phyloP scores from a whole-genome alignment of 352 stramenopile genomes.

The Phytophthora agathidicida region DNA sequence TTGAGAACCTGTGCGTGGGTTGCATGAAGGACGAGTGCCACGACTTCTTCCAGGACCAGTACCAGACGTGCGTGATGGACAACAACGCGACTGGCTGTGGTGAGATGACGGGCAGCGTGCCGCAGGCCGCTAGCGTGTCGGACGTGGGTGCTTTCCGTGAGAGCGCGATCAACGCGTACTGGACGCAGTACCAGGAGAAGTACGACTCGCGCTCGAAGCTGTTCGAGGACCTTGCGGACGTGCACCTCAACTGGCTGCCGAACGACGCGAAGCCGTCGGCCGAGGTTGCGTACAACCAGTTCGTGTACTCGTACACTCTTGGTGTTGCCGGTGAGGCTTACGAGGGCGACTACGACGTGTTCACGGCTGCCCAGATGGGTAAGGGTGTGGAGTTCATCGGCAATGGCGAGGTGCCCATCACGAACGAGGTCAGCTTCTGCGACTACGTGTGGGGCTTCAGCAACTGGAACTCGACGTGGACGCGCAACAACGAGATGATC shows the following conservation, averaged over 20 bases:
- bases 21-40: constrained; percentile 69
- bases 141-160: constrained; percentile 53
- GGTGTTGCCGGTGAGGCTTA: constrained; percentile 34
- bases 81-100: constrained; percentile 60
- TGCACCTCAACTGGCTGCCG: constrained; percentile 58
- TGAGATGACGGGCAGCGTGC: constrained; percentile 64
- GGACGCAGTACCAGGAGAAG: constrained; percentile 45
- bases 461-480: constrained; percentile 81
- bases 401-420: constrained; percentile 62
- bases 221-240: constrained; percentile 62
- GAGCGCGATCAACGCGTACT: constrained; percentile 48
- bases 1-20: constrained; percentile 67
- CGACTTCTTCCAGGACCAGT: constrained; percentile 59
- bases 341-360: constrained; percentile 45
- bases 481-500: constrained; percentile 62
- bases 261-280: constrained; percentile 46
- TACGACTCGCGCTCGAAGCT: constrained; percentile 55
- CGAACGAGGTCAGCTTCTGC: constrained; percentile 70
- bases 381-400: constrained; percentile 62
- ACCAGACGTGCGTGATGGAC: constrained; percentile 53
- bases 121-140: constrained; percentile 35
- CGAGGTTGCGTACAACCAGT: constrained; percentile 60
- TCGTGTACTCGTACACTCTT: constrained; percentile 62
- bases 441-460: constrained; percentile 69
- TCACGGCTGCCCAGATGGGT: constrained; percentile 48